Evolutionary conservation across 768 basidiomycete species (phyloP).

Genomic region (Kwoniella pini): DNA sequence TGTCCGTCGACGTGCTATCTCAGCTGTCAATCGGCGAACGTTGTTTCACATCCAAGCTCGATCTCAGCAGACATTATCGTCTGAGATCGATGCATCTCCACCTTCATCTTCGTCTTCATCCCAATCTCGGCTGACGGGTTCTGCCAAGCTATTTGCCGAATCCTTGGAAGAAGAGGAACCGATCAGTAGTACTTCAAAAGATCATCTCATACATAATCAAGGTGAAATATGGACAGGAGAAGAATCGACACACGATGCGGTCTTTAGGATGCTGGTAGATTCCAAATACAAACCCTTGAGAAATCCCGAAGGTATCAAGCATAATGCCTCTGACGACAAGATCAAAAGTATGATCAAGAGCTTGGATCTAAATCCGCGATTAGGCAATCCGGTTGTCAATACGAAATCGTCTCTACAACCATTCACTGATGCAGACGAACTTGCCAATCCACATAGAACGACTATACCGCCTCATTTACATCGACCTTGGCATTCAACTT

Average conservation of each 20-base stretch:
- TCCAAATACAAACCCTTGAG: conserved; percentile 69
- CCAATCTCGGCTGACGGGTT: conserved; percentile 23
- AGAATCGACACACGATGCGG: conserved; percentile 67
- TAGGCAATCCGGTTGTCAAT: conserved; percentile 35
- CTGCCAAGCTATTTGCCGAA: conserved; percentile 67
- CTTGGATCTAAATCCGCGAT: conserved; percentile 57
- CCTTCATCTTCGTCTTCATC: not conserved
- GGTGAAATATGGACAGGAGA: conserved; percentile 77
- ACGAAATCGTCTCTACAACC: not conserved
- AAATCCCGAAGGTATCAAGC: conserved; percentile 53
- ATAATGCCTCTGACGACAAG: conserved; percentile 38
- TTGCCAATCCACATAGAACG: conserved; percentile 34
- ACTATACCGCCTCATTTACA: conserved; percentile 48
- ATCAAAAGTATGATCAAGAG: conserved; percentile 40
- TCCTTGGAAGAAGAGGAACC: conserved; percentile 57
- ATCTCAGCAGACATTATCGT: not conserved
- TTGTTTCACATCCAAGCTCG: not conserved
- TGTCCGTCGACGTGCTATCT: not conserved
- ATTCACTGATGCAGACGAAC: conserved; percentile 1
- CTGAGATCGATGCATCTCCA: not conserved
- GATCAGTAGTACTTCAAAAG: conserved; percentile 23
- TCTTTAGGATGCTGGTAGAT: conserved; percentile 81
- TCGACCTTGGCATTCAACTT: conserved; percentile 50
- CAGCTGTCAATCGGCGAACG: not conserved
- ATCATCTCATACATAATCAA: conserved; percentile 57